Percentiles rank a stretch among this genome's conserved stretches.
phyloP scores from a whole-genome alignment of 2,329 filamentous ascomycete species.

The Colletotrichum cuscutae region DNA sequence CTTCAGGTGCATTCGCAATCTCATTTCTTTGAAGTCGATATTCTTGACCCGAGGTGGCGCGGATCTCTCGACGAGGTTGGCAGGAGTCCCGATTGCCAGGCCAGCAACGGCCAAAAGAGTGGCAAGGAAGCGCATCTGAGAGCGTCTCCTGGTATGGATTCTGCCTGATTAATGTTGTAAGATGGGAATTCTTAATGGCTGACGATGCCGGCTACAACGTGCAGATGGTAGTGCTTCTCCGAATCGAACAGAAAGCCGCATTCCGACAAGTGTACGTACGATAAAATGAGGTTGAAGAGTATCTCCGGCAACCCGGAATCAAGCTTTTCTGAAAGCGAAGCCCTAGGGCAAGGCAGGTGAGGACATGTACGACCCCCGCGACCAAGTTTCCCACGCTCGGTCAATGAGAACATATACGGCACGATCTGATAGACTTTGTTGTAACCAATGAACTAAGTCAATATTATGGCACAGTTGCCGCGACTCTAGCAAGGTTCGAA shows the following conservation, averaged over 20 bases:
- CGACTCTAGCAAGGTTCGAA: background rate
- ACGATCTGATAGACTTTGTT: background rate
- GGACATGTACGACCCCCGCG: too few relatives aligned
- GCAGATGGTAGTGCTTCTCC: background rate
- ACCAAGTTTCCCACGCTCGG: too few relatives aligned
- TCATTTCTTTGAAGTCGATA: background rate
- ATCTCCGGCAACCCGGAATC: background rate
- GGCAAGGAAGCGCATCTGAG: background rate
- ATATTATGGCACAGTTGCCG: too few relatives aligned
- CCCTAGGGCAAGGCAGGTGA: background rate
- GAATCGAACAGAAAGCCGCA: too few relatives aligned
- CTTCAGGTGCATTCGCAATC: background rate
- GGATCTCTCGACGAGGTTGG: background rate
- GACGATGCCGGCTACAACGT: too few relatives aligned
- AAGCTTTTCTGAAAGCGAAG: background rate
- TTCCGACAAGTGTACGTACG: background rate
- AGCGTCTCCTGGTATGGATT: background rate
- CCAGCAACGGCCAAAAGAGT: background rate
- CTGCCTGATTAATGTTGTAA: background rate
- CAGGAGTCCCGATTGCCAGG: background rate
- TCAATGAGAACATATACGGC: background rate
- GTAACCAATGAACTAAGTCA: too few relatives aligned
- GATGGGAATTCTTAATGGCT: background rate
- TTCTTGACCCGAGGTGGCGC: background rate
- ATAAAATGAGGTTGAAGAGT: background rate